phyloP scores from a whole-genome alignment of 2,329 filamentous ascomycete species.

The Leptographium procerum region DNA sequence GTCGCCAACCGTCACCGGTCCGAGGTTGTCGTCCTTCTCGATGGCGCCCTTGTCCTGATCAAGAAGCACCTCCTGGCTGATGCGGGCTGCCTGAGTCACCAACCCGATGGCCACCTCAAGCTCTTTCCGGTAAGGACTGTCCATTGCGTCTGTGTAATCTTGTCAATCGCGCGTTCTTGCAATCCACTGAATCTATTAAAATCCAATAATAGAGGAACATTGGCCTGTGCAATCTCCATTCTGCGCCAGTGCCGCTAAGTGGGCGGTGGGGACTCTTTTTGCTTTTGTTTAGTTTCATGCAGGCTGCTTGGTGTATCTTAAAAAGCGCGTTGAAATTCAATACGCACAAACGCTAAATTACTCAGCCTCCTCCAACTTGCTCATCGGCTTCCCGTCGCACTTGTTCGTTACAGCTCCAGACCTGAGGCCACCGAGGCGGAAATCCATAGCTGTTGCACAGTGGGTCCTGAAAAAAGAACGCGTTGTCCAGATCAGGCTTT shows the following conservation, averaged over 20 bases:
- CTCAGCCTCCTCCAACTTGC: not conserved
- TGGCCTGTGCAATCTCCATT: not conserved
- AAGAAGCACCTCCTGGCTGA: constrained; percentile 38
- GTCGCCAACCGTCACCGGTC: constrained; percentile 47
- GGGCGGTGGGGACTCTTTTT: not conserved
- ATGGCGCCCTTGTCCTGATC: constrained; percentile 37
- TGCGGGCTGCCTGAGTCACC: constrained; percentile 32
- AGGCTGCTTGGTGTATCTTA: too few relatives aligned
- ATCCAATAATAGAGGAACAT: too few relatives aligned
- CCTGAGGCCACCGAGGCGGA: constrained; percentile 4
- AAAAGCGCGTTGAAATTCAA: too few relatives aligned
- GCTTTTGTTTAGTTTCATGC: not conserved
- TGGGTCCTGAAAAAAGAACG: constrained; percentile 6
- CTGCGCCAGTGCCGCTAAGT: not conserved
- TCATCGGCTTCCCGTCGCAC: constrained; percentile 8
- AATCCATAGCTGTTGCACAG: constrained; percentile 1
- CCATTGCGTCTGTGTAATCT: constrained; percentile 4
- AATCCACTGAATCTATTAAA: not conserved
- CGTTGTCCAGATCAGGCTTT: not conserved
- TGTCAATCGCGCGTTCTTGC: not conserved
- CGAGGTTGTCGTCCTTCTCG: constrained; percentile 39
- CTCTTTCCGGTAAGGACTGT: constrained; percentile 28
- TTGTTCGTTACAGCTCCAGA: constrained; percentile 11
- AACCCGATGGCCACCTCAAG: constrained; percentile 29
- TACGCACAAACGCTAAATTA: not conserved